These are phyloP conservation scores for Melastoma candidum DNA, from an alignment of 441 rosid genomes.

Conservation along the genomic window DNA sequence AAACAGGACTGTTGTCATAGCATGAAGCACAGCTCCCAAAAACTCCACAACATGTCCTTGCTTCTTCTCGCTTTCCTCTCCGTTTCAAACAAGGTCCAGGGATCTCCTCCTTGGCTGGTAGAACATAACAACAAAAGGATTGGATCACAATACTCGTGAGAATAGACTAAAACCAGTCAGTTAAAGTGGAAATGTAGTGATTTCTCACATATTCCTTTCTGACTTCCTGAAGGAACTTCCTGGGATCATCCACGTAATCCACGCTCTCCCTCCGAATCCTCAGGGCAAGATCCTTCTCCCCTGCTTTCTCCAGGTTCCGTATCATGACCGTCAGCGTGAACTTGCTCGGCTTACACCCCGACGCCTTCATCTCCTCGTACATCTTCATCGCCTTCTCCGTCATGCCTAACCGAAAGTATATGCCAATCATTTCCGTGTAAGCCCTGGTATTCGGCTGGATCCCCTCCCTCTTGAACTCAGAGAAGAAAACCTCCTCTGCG, in stretches of 20 bases:
- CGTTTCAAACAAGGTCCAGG: constrained; percentile 20
- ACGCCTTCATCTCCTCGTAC: constrained; percentile 32
- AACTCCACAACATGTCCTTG: background rate
- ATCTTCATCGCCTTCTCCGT: constrained; percentile 47
- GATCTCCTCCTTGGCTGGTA: constrained; percentile 20
- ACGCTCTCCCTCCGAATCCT: constrained; percentile 35
- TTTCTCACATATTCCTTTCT: constrained; percentile 28
- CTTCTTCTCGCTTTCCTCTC: constrained; percentile 16
- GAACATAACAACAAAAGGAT: background rate
- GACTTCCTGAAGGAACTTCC: constrained; percentile 39
- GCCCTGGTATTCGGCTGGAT: constrained; percentile 39
- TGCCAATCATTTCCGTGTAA: constrained; percentile 54
- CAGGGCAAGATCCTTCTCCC: constrained; percentile 35
- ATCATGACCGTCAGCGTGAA: constrained; percentile 39
- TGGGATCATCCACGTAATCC: constrained; percentile 34
- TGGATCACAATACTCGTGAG: no score
- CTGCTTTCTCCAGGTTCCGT: constrained; percentile 39
- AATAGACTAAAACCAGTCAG: no score
- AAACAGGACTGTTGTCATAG: no score
- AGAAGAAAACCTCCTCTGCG: constrained; percentile 34
- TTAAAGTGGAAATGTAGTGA: background rate
- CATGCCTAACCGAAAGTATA: constrained; percentile 35
- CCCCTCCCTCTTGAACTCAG: constrained; percentile 22
- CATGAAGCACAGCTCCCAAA: no score
- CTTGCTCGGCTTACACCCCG: constrained; percentile 37